Base-by-base conservation (phyloP, 2,329 filamentous ascomycete species). In the Cercospora zeae-maydis region DNA sequence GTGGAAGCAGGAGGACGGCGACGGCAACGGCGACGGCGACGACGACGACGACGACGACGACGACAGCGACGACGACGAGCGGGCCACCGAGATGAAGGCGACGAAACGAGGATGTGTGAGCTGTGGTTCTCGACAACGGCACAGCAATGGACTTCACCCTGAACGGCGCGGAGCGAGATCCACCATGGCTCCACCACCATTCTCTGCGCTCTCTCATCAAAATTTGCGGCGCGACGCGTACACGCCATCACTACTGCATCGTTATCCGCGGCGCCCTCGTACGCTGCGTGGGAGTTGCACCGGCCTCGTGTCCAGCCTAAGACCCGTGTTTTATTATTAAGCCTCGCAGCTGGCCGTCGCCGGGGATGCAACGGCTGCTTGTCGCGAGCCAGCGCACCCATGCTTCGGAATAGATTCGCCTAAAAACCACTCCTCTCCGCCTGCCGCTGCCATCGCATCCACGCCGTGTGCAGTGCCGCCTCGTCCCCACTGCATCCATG, bases 321-420 rank as follows among this genome's bases (percentile, higher is more conserved):
- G 21, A 42, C 37, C 37, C 37, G 37, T 42, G 2, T 2, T n/a
- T n/a, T n/a, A n/a, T n/a, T n/a, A n/a, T n/a, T n/a, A n/a, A n/a
- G n/a, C n/a, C n/a, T n/a, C n/a, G n/a, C n/a, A n/a, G n/a, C 37
- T 27, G 24, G 24, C 24, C 24, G 6, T 27, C 39, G 39, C 16
- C 39, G 13, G 39, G 39, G 16, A 10, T 4, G 16, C 39, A 45
- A 45, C 39, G 39, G 39, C 39, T 16, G 39, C 39, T 45, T 24
- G 16, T 21, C 47, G 47, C 47, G 47, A 52, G 10, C 47, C 24
- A 16, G 24, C 14, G 47, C 47, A 52, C 27, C 19, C 39, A 45
- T 45, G 39, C 39, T 45, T 21, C 47, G 47, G 31, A 52, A 52
- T 52, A 52, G 47, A 52, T 52, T 33, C 47, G 47, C 30, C 47